A percentile compares a stretch with the other conserved stretches of the same genome.
These are phyloP conservation scores for Colletotrichum cuscutae DNA, from an alignment of 2,329 filamentous ascomycete genomes.

Conservation along the genomic window DNA sequence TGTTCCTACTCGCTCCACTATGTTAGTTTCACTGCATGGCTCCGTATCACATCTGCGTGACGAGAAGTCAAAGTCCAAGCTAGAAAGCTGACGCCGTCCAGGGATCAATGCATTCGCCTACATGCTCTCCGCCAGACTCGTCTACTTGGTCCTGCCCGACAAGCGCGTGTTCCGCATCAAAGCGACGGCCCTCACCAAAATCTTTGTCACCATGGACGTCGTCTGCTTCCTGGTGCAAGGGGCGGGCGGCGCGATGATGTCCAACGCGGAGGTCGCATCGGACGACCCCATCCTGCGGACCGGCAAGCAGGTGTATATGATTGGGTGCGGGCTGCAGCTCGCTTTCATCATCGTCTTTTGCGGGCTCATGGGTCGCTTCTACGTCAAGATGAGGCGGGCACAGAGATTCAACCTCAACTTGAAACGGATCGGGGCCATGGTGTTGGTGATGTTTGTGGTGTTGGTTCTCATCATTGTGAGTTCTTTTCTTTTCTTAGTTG, in stretches of 20 bases:
- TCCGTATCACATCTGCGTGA: background rate
- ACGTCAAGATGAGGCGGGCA: slow-evolving; percentile 40
- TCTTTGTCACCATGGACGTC: slow-evolving; percentile 61
- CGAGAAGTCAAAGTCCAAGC: background rate
- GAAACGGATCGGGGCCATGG: slow-evolving; percentile 45
- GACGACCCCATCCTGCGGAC: slow-evolving; percentile 41
- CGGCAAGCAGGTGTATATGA: slow-evolving; percentile 52
- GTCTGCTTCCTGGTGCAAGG: slow-evolving; percentile 58
- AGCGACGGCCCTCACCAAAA: slow-evolving; percentile 50
- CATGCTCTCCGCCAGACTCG: slow-evolving; percentile 54
- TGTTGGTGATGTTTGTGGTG: slow-evolving; percentile 46
- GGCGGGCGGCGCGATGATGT: slow-evolving; percentile 50
- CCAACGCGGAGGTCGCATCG: slow-evolving; percentile 38
- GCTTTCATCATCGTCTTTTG: slow-evolving; percentile 51
- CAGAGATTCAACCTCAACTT: slow-evolving; percentile 39
- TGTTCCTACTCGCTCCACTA: slow-evolving; percentile 54
- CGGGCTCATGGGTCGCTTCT: slow-evolving; percentile 48
- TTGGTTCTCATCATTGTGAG: slow-evolving; percentile 49
- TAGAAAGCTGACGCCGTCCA: slow-evolving; percentile 16
- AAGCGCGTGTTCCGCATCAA: slow-evolving; percentile 48
- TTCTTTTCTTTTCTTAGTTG: background rate
- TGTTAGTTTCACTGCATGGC: slow-evolving; percentile 40
- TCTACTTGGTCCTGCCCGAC: slow-evolving; percentile 51
- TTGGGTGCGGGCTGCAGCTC: slow-evolving; percentile 50
- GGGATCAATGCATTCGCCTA: slow-evolving; percentile 57